These are phyloP conservation scores for Ophiocordyceps polyrhachis-furcata DNA, from an alignment of 2,329 filamentous ascomycete species.

Conservation along the genomic window DNA sequence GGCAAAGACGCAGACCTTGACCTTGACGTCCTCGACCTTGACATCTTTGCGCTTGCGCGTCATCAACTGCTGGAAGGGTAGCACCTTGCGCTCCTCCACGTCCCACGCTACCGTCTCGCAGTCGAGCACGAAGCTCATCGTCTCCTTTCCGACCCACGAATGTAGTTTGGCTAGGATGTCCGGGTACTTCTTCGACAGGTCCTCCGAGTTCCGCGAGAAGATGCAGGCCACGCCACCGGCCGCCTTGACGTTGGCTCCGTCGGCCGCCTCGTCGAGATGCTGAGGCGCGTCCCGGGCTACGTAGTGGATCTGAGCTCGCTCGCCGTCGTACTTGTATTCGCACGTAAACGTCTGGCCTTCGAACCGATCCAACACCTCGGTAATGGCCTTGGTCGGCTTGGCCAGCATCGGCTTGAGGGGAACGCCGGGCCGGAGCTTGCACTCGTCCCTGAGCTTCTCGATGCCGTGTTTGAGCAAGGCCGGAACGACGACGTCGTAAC, in stretches of 20 bases:
- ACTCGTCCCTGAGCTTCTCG: constrained; percentile 60
- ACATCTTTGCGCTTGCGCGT: constrained; percentile 96
- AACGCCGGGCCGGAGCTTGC: constrained; percentile 83
- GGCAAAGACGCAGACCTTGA: constrained; percentile 93
- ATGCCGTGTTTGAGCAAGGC: constrained; percentile 77
- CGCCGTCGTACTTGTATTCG: constrained; percentile 98
- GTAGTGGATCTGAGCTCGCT: constrained; percentile 96
- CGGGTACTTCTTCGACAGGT: constrained; percentile 92
- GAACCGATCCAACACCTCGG: constrained; percentile 90
- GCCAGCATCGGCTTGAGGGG: constrained; percentile 97
- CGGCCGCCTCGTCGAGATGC: constrained; percentile 44
- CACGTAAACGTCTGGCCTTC: constrained; percentile 92
- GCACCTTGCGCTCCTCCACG: constrained; percentile 77
- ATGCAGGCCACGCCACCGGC: constrained; percentile 70
- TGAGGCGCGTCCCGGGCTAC: constrained; percentile 63
- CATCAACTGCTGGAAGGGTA: constrained; percentile 97
- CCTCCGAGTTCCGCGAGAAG: constrained; percentile 94
- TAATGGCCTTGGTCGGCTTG: constrained; percentile 95
- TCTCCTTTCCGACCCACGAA: constrained; percentile 75
- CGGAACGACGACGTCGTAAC: constrained; percentile 88
- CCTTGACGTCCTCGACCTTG: constrained; percentile 83
- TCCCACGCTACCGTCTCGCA: constrained; percentile 98
- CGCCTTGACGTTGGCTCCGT: constrained; percentile 43
- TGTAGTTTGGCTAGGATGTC: constrained; percentile 80
- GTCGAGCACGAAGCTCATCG: constrained; percentile 92